Evolutionary conservation across 2,329 filamentous ascomycete species (phyloP).

Genomic region (Venturia nashicola): DNA sequence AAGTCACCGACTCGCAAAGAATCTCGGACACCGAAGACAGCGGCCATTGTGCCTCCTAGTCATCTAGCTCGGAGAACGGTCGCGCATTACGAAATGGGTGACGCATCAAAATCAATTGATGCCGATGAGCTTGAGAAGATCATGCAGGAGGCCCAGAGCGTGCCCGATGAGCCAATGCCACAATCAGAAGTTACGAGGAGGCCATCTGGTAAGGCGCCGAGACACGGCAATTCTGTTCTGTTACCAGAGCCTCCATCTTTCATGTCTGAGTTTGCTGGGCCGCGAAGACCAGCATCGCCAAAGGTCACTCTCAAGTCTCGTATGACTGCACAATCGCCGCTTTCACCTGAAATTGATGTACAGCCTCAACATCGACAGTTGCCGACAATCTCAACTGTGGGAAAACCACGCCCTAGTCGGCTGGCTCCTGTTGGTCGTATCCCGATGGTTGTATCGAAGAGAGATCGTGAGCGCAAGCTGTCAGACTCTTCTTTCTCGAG

Average conservation of each 20-base stretch:
- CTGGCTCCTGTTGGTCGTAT: conserved; percentile 77
- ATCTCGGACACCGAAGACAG: conserved; percentile 23
- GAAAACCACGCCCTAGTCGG: conserved; percentile 42
- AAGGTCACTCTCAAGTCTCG: conserved; percentile 21
- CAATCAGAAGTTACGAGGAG: conserved; percentile 9
- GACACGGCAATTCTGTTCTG: conserved; percentile 23
- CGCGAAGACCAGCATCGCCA: conserved; percentile 22
- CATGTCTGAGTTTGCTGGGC: conserved; percentile 16
- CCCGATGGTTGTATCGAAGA: conserved; percentile 62
- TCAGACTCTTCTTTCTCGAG: conserved; percentile 75
- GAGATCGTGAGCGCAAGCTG: conserved; percentile 48
- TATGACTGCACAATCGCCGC: not conserved
- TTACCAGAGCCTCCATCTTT: conserved; percentile 25
- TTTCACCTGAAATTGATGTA: not conserved
- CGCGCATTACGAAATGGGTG: conserved; percentile 47
- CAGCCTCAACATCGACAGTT: not conserved
- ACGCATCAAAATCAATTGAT: conserved; percentile 32
- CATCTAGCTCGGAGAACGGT: conserved; percentile 27
- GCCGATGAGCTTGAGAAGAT: conserved; percentile 34
- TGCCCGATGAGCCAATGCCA: conserved; percentile 15
- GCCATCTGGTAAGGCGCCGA: not conserved
- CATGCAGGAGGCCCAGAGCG: conserved; percentile 27
- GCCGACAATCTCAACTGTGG: not conserved
- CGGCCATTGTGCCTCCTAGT: conserved; percentile 23
- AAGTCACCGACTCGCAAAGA: conserved; percentile 28